Conservation (phyloP, 371 early-diverging fungal genomes). For the Rhizopus stolonifer region DNA sequence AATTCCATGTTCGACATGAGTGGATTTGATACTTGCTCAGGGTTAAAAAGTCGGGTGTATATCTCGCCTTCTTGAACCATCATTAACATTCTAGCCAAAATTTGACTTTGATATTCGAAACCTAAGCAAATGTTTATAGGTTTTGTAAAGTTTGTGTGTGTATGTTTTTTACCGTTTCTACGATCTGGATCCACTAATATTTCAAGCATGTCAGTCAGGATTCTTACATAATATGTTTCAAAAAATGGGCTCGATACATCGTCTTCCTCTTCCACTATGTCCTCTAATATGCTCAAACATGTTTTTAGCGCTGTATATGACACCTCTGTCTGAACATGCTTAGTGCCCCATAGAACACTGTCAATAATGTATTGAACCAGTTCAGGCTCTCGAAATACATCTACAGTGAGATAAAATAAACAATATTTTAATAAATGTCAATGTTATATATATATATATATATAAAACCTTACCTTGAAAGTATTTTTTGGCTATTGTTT, state of each 20-base stretch:
- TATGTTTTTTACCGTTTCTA: slow-evolving; percentile 76
- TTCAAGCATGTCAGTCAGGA: slow-evolving; percentile 86
- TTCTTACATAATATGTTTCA: slow-evolving; percentile 76
- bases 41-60: slow-evolving; percentile 77
- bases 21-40: slow-evolving; percentile 67
- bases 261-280: slow-evolving; percentile 62
- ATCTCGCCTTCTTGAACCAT: slow-evolving; percentile 83
- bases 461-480: slow-evolving; percentile 56
- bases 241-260: slow-evolving; percentile 81
- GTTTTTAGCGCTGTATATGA: slow-evolving; percentile 84
- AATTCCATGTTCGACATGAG: slow-evolving; percentile 75
- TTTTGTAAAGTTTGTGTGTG: too few species aligned
- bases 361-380: slow-evolving; percentile 80
- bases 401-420: slow-evolving; percentile 44
- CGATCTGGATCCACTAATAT: slow-evolving; percentile 92
- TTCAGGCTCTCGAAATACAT: slow-evolving; percentile 63
- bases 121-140: slow-evolving; percentile 42
- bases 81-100: slow-evolving; percentile 84
- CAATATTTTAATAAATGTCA: background rate
- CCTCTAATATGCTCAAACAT: slow-evolving; percentile 73
- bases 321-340: slow-evolving; percentile 93
- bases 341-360: slow-evolving; percentile 93
- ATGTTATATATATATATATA: background rate
- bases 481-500: slow-evolving; percentile 73
- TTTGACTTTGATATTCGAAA: slow-evolving; percentile 84